Evolutionary conservation across 495 filamentous ascomycete species (phyloP), one percentile per base, ranked within the genome.

Genomic region (Annulohypoxylon maeteangense): DNA sequence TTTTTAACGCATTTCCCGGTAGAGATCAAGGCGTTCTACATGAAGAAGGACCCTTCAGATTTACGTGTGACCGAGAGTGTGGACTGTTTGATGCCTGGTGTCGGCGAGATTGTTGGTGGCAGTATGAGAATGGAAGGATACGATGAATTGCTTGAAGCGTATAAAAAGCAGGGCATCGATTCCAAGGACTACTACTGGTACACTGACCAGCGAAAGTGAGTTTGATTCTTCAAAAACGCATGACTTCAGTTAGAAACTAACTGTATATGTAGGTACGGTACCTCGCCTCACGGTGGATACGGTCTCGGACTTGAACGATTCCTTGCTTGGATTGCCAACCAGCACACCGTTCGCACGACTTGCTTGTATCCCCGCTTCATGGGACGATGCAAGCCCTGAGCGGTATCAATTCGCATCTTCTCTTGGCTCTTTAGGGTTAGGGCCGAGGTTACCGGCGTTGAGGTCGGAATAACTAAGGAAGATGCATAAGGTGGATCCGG

Each of bases 11-110:
- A 97, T 81, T 99, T 99, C 88, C 95, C 95, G 1, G 91, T 90
- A 34, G 92, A 95, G 81, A 96, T 99, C 87, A 99, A 99, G 87
- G 92, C 95, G 3, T 99, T 99, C 81, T 99, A 99, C 84, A 99
- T 99, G 95, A 93, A 93, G 85, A 96, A 93, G 82, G 95, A 94
- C 65, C 83, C 84, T 11, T 78, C 87, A 14, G 95, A 99, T 76
- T 84, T 82, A 53, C 88, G 94, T n/a, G 92, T 97, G 36, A 99
- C 95, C 0, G 95, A 99, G 86, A 94, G 91, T 69, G 96, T 98
- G 1, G 95, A 99, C 75, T 92, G 93, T 51, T 82, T 99, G 68
- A 98, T 98, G 94, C 94, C 94, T 0, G 93, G 93, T 70, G 94
- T 98, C 18, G 95, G 95, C 64, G 95, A 99, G 82, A 98, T 99